Conservation (phyloP, 2,329 filamentous ascomycete genomes). For the Ophiostoma sp. region DNA sequence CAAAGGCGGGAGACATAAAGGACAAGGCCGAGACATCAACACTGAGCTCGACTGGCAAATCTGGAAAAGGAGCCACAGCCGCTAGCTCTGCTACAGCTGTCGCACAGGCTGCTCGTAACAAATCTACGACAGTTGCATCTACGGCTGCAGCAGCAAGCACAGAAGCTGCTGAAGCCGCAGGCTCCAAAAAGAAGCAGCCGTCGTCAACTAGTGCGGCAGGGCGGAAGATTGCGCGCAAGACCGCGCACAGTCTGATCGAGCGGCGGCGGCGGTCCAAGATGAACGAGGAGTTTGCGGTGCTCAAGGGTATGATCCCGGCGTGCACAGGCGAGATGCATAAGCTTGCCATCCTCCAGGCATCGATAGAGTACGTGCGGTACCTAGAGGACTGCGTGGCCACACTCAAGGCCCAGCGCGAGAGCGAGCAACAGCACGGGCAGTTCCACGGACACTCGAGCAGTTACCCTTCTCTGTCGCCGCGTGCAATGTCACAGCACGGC, state of each 20-base stretch:
- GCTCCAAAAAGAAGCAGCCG: conserved; percentile 61
- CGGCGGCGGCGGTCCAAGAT: conserved; percentile 86
- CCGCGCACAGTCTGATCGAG: conserved; percentile 93
- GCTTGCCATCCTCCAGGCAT: conserved; percentile 89
- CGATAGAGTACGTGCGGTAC: conserved; percentile 93
- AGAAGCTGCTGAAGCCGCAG: conserved; percentile 43
- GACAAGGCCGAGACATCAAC: conserved; percentile 25
- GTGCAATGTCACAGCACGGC: conserved; percentile 28
- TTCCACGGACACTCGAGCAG: conserved; percentile 1
- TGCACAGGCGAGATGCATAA: conserved; percentile 99
- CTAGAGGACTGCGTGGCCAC: conserved; percentile 81
- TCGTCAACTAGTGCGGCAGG: conserved; percentile 74
- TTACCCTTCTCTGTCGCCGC: conserved; percentile 23
- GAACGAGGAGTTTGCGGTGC: conserved; percentile 93
- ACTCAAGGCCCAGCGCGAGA: conserved; percentile 58
- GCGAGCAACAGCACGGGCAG: conserved; percentile 26
- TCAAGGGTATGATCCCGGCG: conserved; percentile 93
- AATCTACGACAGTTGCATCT: conserved; percentile 12
- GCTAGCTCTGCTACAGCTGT: background rate
- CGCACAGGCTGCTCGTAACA: background rate
- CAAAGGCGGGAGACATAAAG: conserved; percentile 9
- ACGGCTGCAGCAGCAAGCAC: conserved; percentile 18
- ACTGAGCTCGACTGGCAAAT: conserved; percentile 18
- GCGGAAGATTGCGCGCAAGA: conserved; percentile 93
- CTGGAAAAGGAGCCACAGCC: conserved; percentile 8